Evolutionary conservation across 768 basidiomycete genomes (phyloP), one percentile per base, ranked within the genome.

Genomic region (Tricholomella constricta): DNA sequence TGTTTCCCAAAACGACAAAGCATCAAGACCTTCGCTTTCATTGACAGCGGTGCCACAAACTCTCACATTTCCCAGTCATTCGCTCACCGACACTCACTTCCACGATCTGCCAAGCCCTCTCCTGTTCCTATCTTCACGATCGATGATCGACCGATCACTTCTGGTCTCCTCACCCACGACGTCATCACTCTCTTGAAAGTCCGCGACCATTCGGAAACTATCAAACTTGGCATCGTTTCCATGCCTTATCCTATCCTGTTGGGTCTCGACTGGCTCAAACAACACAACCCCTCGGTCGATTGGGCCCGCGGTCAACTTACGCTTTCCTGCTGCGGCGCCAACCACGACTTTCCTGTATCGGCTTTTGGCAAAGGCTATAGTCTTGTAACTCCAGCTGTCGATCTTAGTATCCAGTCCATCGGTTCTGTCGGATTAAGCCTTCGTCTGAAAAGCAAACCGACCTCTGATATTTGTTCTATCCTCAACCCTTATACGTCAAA

Each of bases 331-430:
- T n/a, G n/a, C n/a, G n/a, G n/a, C n/a, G n/a, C n/a, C n/a, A n/a
- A n/a, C n/a, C n/a, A n/a, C n/a, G n/a, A n/a, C n/a, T n/a, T 68
- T 65, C 27, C 55, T 31, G 7, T 6, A 31, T 31, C 29, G 29
- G 29, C 29, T 31, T 12, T 61, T 35, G 61, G 69, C 43, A 48
- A 66, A 69, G 71, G 68, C 69, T 57, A n/a, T n/a, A n/a, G n/a
- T n/a, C n/a, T n/a, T n/a, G n/a, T n/a, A n/a, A n/a, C n/a, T n/a
- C n/a, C n/a, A n/a, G n/a, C n/a, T n/a, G n/a, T n/a, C n/a, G n/a
- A n/a, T n/a, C n/a, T n/a, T n/a, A n/a, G n/a, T n/a, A n/a, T n/a
- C n/a, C n/a, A n/a, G n/a, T n/a, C n/a, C n/a, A n/a, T n/a, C n/a
- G n/a, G n/a, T n/a, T 65, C 48, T 45, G n/a, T n/a, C n/a, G n/a